Percentiles rank a stretch among this genome's conserved stretches.
These are phyloP conservation scores for Trametes meyenii DNA, from an alignment of 768 basidiomycete species.

Conservation along the genomic window DNA sequence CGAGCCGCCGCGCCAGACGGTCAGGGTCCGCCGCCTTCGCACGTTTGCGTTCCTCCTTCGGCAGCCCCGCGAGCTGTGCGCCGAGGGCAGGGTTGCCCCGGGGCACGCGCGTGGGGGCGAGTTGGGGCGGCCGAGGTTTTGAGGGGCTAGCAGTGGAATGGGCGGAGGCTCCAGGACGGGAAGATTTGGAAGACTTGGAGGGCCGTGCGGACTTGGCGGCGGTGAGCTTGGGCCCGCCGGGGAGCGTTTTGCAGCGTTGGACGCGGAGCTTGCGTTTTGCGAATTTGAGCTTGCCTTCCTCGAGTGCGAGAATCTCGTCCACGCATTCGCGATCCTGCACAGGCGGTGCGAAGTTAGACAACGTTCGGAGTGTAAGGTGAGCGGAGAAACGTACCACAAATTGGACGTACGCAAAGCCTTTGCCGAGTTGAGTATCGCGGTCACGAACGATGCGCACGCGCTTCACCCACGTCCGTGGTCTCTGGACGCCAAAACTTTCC, in stretches of 20 bases:
- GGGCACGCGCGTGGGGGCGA: conserved; percentile 43
- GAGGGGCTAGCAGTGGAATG: conserved; percentile 1
- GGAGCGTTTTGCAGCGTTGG: conserved; percentile 83
- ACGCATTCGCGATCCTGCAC: conserved; percentile 88
- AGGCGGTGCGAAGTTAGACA: not conserved
- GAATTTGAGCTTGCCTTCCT: conserved; percentile 79
- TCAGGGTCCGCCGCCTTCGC: conserved; percentile 80
- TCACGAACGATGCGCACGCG: conserved; percentile 90
- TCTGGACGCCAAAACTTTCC: conserved; percentile 31
- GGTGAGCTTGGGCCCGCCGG: conserved; percentile 39
- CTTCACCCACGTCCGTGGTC: conserved; percentile 65
- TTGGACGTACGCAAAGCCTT: conserved; percentile 93
- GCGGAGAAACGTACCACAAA: conserved; percentile 61
- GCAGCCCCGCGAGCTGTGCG: conserved; percentile 70
- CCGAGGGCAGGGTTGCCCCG: conserved; percentile 87
- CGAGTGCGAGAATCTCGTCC: conserved; percentile 87
- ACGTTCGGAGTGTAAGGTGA: not conserved
- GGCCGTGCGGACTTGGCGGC: conserved; percentile 29
- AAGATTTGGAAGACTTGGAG: conserved; percentile 24
- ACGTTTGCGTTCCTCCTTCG: conserved; percentile 85
- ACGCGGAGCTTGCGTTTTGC: conserved; percentile 92
- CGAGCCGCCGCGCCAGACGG: conserved; percentile 79
- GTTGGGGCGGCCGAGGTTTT: not conserved
- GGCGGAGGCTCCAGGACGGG: conserved; percentile 10
- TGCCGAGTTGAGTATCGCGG: conserved; percentile 89